Conservation (phyloP, 225 moss, liverwort and hornwort genomes). For the Physcomitrellopsis africana region DNA sequence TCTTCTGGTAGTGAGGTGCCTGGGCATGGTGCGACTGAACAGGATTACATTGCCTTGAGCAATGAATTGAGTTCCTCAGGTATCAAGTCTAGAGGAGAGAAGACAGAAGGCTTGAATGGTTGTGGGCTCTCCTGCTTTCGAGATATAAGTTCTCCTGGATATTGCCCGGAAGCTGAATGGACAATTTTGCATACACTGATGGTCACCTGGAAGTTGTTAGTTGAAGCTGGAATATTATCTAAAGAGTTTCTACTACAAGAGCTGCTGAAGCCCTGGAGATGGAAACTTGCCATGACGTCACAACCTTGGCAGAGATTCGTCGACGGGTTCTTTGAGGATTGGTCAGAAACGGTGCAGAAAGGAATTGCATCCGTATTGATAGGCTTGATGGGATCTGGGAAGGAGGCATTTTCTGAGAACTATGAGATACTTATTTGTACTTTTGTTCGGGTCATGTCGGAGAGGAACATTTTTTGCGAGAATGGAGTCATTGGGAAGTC, state of each 20-base stretch:
- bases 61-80: slow-evolving; percentile 18
- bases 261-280: slow-evolving; percentile 64
- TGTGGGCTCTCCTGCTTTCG: slow-evolving; percentile 28
- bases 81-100: slow-evolving; percentile 22
- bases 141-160: slow-evolving; percentile 29
- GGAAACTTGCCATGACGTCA: slow-evolving; percentile 60
- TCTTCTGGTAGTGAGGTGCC: slow-evolving; percentile 19
- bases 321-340: slow-evolving; percentile 49
- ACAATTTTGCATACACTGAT: slow-evolving; percentile 50
- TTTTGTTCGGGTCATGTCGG: slow-evolving; percentile 55
- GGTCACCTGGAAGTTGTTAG: slow-evolving; percentile 50
- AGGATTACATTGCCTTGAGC: slow-evolving; percentile 8
- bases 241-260: slow-evolving; percentile 56
- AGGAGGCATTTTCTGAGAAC: slow-evolving; percentile 32
- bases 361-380: slow-evolving; percentile 45
- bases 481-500: slow-evolving; percentile 28
- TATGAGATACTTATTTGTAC: slow-evolving; percentile 44
- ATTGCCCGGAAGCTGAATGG: slow-evolving; percentile 28
- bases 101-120: slow-evolving; percentile 15
- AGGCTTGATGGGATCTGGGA: slow-evolving; percentile 41
- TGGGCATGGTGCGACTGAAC: slow-evolving; percentile 22
- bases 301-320: slow-evolving; percentile 59
- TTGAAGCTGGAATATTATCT: slow-evolving; percentile 50
- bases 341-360: slow-evolving; percentile 52
- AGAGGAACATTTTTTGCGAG: slow-evolving; percentile 35